Evolutionary conservation across 495 filamentous ascomycete species (phyloP).

Genomic region (Emericellopsis terricola): DNA sequence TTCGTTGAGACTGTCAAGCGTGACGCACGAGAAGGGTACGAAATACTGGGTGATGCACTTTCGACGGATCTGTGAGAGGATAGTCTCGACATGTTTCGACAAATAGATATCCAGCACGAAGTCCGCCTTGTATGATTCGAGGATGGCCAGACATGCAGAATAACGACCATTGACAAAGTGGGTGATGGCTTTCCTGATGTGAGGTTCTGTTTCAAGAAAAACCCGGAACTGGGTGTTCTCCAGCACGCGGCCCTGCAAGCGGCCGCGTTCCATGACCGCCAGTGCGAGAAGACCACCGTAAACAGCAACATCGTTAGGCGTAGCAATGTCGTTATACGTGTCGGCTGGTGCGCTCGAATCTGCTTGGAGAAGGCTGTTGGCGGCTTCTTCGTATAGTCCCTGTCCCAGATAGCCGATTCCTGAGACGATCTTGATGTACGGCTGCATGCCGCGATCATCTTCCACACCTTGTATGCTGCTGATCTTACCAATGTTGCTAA

Average conservation of each 20-base stretch:
- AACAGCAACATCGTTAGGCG: slow-evolving; percentile 74
- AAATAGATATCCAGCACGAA: slow-evolving; percentile 84
- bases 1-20: slow-evolving; percentile 46
- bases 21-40: slow-evolving; percentile 61
- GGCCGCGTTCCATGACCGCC: slow-evolving; percentile 65
- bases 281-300: slow-evolving; percentile 86
- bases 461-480: slow-evolving; percentile 28
- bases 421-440: slow-evolving; percentile 45
- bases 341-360: slow-evolving; percentile 30
- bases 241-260: slow-evolving; percentile 58
- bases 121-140: slow-evolving; percentile 66
- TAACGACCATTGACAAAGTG: slow-evolving; percentile 84
- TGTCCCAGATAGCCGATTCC: slow-evolving; percentile 55
- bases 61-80: slow-evolving; percentile 58
- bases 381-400: slow-evolving; percentile 52
- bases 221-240: slow-evolving; percentile 64
- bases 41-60: slow-evolving; percentile 91
- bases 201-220: slow-evolving; percentile 85
- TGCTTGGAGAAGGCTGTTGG: slow-evolving; percentile 46
- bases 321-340: slow-evolving; percentile 53
- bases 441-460: slow-evolving; percentile 39
- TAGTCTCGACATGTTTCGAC: slow-evolving; percentile 46
- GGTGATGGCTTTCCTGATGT: slow-evolving; percentile 76
- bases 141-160: slow-evolving; percentile 58
- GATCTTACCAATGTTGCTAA: slow-evolving; percentile 52